These are phyloP conservation scores for Ogataea zsoltii DNA, from an alignment of 805 yeast genomes.

Conservation along the genomic window DNA sequence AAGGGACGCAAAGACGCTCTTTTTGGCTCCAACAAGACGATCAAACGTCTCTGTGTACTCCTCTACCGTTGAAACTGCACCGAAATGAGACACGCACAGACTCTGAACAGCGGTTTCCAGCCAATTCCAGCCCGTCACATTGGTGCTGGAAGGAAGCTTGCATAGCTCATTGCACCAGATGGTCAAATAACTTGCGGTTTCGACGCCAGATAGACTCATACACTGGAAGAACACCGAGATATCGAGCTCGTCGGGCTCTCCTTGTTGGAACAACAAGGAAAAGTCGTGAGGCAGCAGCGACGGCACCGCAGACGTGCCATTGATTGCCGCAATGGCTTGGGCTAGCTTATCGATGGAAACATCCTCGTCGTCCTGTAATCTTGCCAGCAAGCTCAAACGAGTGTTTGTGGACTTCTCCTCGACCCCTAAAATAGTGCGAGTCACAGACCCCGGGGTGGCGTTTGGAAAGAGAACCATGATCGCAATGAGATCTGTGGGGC, in stretches of 20 bases:
- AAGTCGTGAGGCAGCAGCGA: constrained; percentile 1
- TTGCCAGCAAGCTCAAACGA: background rate
- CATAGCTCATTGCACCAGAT: constrained; percentile 13
- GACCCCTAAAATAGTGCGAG: constrained; percentile 3
- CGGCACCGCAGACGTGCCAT: background rate
- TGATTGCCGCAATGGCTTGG: background rate
- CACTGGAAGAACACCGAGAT: constrained; percentile 12
- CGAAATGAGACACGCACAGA: constrained; percentile 6
- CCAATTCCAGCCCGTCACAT: constrained; percentile 26
- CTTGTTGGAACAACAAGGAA: constrained; percentile 1
- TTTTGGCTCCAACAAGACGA: constrained; percentile 5
- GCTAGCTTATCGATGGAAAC: background rate
- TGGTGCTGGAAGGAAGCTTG: constrained; percentile 24
- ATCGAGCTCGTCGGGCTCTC: constrained; percentile 8
- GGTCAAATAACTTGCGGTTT: constrained; percentile 9
- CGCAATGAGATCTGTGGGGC: background rate
- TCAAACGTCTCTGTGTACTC: constrained; percentile 7
- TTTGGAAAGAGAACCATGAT: background rate
- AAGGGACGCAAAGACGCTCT: constrained; percentile 9
- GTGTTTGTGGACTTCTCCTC: background rate
- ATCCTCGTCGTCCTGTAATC: background rate
- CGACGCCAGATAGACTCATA: constrained; percentile 7
- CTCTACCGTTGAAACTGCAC: constrained; percentile 6
- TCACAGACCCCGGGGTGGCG: background rate
- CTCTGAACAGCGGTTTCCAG: constrained; percentile 14